These are phyloP conservation scores for Populus nigra DNA, from an alignment of 345 rosid genomes.

Conservation along the genomic window DNA sequence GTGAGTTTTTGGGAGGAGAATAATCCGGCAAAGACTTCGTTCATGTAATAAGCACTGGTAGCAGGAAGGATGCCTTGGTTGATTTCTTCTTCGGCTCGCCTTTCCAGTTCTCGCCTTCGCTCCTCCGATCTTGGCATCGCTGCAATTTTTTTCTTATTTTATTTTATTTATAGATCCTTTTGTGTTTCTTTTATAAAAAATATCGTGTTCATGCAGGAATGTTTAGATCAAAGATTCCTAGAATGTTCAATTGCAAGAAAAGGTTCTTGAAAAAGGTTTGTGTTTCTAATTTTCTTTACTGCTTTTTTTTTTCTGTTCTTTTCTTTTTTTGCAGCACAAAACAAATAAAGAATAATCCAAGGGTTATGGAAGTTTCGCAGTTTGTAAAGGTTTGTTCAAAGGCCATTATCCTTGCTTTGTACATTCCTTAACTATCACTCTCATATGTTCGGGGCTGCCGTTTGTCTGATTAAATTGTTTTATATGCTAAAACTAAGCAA, in stretches of 20 bases:
- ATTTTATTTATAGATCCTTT: background rate
- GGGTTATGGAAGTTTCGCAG: slow-evolving; percentile 40
- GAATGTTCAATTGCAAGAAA: slow-evolving; percentile 57
- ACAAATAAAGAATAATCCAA: slow-evolving; percentile 27
- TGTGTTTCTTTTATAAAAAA: background rate
- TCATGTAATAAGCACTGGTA: slow-evolving; percentile 75
- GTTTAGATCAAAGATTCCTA: slow-evolving; percentile 41
- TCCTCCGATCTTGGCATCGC: slow-evolving; percentile 71
- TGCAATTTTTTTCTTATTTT: background rate
- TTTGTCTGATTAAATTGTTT: background rate
- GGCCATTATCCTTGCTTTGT: slow-evolving; percentile 93
- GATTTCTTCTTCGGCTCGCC: slow-evolving; percentile 76
- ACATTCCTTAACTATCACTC: slow-evolving; percentile 55
- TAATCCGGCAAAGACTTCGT: slow-evolving; percentile 26
- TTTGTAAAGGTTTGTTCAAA: slow-evolving; percentile 51
- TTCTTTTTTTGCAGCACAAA: slow-evolving; percentile 35
- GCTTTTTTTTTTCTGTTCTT: slow-evolving; percentile 16
- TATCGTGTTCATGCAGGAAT: slow-evolving; percentile 46
- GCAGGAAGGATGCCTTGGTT: slow-evolving; percentile 69
- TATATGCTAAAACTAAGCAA: background rate
- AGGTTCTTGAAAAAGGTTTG: slow-evolving; percentile 50
- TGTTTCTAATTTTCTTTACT: background rate
- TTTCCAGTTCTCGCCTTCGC: slow-evolving; percentile 43
- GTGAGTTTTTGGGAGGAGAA: slow-evolving; percentile 8
- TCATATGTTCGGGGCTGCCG: slow-evolving; percentile 3